phyloP scores from a whole-genome alignment of 805 yeast genomes.

The Hanseniaspora nectarophila region DNA sequence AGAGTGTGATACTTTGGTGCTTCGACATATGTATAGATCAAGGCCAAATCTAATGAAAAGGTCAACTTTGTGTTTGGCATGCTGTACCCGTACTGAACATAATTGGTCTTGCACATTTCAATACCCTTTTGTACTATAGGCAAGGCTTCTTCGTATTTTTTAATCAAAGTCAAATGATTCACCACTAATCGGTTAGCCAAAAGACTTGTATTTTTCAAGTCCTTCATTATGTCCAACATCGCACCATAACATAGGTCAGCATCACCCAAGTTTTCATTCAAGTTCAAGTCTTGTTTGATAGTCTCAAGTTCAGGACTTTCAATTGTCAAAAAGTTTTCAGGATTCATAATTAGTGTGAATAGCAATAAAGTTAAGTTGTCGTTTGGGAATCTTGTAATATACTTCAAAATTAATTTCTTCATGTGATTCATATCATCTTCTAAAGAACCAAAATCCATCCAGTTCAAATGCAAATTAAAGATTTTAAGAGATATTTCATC shows the following conservation, averaged over 20 bases:
- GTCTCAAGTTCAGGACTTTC: not conserved
- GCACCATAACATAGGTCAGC: slow-evolving; percentile 38
- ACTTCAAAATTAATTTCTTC: slow-evolving; percentile 31
- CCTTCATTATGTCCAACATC: slow-evolving; percentile 41
- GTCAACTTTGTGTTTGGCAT: slow-evolving; percentile 46
- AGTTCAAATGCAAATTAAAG: slow-evolving; percentile 66
- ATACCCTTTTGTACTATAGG: slow-evolving; percentile 52
- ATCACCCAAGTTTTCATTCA: slow-evolving; percentile 26
- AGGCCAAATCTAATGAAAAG: slow-evolving; percentile 55
- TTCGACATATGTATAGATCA: slow-evolving; percentile 69
- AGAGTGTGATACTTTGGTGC: slow-evolving; percentile 76
- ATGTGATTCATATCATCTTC: slow-evolving; percentile 37
- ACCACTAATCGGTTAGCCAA: slow-evolving; percentile 52
- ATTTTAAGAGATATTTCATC: slow-evolving; percentile 45
- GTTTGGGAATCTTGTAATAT: slow-evolving; percentile 43
- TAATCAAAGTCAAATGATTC: slow-evolving; percentile 44
- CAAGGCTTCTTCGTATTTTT: slow-evolving; percentile 54
- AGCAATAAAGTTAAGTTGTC: slow-evolving; percentile 54
- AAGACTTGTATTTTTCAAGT: slow-evolving; percentile 39
- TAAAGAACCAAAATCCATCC: slow-evolving; percentile 48
- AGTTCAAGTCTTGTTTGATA: not conserved
- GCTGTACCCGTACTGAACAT: slow-evolving; percentile 36
- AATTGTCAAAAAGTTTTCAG: not conserved
- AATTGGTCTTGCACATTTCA: slow-evolving; percentile 38
- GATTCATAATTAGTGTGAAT: not conserved